Conservation (phyloP, 495 filamentous ascomycete species). For the Corynascus novoguineensis region DNA sequence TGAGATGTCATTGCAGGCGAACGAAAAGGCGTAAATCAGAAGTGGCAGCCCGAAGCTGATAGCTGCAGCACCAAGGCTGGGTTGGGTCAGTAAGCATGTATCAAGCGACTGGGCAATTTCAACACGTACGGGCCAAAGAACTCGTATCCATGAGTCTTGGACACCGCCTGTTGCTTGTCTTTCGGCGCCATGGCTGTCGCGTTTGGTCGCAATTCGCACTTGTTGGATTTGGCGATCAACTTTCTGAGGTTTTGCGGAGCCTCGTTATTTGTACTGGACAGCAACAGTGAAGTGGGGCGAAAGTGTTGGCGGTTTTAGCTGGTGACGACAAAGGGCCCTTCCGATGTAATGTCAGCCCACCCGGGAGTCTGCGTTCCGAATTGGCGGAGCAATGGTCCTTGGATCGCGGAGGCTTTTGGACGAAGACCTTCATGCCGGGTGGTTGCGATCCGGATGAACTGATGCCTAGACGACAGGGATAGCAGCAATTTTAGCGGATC, state of each 20-base stretch:
- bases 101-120: neutral
- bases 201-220: neutral
- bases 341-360: neutral
- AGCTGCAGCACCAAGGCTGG: constrained; percentile 67
- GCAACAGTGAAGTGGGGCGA: neutral
- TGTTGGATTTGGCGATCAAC: neutral
- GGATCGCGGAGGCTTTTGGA: neutral
- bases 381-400: neutral
- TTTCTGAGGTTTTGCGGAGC: neutral
- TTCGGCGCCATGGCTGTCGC: constrained; percentile 26
- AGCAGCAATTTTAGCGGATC: neutral
- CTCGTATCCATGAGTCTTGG: constrained; percentile 55
- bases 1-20: constrained; percentile 85
- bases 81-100: neutral
- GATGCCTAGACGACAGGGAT: neutral
- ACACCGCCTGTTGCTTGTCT: constrained; percentile 16
- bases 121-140: constrained; percentile 80
- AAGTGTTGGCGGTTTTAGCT: neutral
- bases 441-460: constrained; percentile 6
- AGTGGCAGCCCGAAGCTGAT: constrained; percentile 74
- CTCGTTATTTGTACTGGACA: neutral
- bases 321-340: neutral
- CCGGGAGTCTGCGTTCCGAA: neutral
- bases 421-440: neutral
- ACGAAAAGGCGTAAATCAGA: constrained; percentile 66